These are phyloP conservation scores for Lachancea quebecensis DNA, from an alignment of 805 yeast species.

Conservation along the genomic window DNA sequence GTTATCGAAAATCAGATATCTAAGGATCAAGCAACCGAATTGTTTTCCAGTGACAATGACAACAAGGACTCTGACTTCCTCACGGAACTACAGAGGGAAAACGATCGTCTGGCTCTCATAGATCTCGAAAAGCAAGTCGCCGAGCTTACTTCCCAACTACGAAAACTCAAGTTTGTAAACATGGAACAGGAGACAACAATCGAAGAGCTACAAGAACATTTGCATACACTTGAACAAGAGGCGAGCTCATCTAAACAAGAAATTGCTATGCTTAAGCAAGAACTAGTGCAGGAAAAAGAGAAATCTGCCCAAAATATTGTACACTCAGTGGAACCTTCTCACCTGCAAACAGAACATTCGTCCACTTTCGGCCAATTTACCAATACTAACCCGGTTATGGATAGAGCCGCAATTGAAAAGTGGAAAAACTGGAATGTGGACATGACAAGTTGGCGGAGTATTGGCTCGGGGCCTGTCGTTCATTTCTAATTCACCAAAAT, in stretches of 20 bases:
- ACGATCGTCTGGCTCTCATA: conserved; percentile 32
- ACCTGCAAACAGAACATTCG: too few species aligned
- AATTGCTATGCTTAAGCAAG: conserved; percentile 23
- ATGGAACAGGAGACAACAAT: conserved; percentile 31
- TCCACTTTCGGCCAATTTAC: too few species aligned
- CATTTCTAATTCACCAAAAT: conserved; percentile 32
- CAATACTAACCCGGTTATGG: conserved; percentile 13
- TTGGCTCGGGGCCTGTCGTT: conserved; percentile 57
- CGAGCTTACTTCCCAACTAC: conserved; percentile 30
- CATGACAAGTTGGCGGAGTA: conserved; percentile 74
- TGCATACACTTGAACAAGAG: conserved; percentile 29
- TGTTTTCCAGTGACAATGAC: conserved; percentile 9
- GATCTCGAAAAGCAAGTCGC: conserved; percentile 36
- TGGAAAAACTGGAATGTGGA: conserved; percentile 88
- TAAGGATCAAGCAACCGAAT: conserved; percentile 4
- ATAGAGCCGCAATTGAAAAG: conserved; percentile 51
- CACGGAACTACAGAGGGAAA: conserved; percentile 27
- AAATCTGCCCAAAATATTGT: too few species aligned
- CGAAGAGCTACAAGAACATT: conserved; percentile 33
- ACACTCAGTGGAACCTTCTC: too few species aligned
- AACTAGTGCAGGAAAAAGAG: conserved; percentile 3
- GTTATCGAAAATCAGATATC: not conserved
- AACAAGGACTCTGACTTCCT: conserved; percentile 24
- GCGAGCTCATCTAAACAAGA: conserved; percentile 16
- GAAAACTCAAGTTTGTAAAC: conserved; percentile 29